Evolutionary conservation across 768 basidiomycete genomes (phyloP).

Genomic region (Chalciporus piperatus): DNA sequence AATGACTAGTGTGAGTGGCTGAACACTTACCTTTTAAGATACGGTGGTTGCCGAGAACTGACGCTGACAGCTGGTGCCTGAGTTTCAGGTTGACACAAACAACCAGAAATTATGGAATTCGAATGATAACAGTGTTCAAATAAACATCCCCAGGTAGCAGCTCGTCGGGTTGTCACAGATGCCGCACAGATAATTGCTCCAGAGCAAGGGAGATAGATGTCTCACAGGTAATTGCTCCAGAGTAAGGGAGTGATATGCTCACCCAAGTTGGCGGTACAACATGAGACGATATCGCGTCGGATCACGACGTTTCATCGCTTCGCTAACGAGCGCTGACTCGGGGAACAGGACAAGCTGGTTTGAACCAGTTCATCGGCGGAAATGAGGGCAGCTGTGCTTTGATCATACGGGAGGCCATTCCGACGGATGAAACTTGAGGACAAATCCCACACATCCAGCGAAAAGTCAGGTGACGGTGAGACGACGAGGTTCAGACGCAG

Average conservation of each 20-base stretch:
- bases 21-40: neutral
- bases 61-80: neutral
- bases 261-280: neutral
- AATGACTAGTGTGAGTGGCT: neutral
- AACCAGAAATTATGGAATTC: neutral
- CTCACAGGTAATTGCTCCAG: no score
- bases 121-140: neutral
- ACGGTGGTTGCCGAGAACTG: neutral
- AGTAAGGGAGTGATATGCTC: neutral
- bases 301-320: neutral
- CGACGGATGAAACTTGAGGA: neutral
- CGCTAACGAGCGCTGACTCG: constrained; percentile 1
- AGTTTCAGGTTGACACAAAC: neutral
- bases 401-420: no score
- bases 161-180: neutral
- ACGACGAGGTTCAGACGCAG: neutral
- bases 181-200: neutral
- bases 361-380: constrained; percentile 1
- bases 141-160: neutral
- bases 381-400: no score
- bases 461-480: constrained; percentile 11
- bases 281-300: neutral
- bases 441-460: neutral
- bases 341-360: constrained; percentile 7
- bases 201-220: no score